Percentiles rank a stretch among this genome's conserved stretches.
Evolutionary conservation across 148 eudicot genomes (phyloP).

Genomic region (Chenopodium album): DNA sequence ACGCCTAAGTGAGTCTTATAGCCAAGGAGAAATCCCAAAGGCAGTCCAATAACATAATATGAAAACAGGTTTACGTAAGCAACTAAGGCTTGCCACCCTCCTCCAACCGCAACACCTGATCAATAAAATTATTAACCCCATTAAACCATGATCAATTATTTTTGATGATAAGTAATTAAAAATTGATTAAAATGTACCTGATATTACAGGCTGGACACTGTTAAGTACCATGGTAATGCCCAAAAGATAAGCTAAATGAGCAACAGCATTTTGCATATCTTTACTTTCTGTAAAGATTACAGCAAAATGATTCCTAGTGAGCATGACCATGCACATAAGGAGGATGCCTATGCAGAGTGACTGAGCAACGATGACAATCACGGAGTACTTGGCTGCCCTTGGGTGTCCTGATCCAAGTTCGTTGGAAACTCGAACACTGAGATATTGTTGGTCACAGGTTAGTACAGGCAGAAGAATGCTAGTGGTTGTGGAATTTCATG

Average conservation of each 20-base stretch:
- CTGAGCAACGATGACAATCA: conserved; percentile 53
- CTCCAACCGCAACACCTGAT: conserved; percentile 92
- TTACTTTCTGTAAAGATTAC: conserved; percentile 64
- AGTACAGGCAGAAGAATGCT: neutral
- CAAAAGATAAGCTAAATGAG: conserved; percentile 74
- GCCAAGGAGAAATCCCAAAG: conserved; percentile 80
- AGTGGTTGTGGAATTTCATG: neutral
- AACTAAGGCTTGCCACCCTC: conserved; percentile 95
- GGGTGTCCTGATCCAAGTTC: conserved; percentile 95
- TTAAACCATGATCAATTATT: neutral
- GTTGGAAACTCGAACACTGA: conserved; percentile 79
- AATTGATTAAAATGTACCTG: conserved; percentile 45
- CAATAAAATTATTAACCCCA: neutral
- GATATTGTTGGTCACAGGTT: neutral
- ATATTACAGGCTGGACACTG: conserved; percentile 88
- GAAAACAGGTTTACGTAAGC: conserved; percentile 85
- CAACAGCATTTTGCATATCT: conserved; percentile 72
- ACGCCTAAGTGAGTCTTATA: conserved; percentile 71
- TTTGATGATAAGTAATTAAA: too few species aligned
- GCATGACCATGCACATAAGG: conserved; percentile 45
- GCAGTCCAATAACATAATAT: conserved; percentile 80
- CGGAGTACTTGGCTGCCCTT: conserved; percentile 77
- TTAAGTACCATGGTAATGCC: conserved; percentile 85
- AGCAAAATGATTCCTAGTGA: conserved; percentile 65
- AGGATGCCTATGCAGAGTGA: conserved; percentile 68